A percentile compares a stretch with the other conserved stretches of the same genome.
Evolutionary conservation across 2,329 filamentous ascomycete species (phyloP).

Genomic region (Gaeumannomyces tritici): DNA sequence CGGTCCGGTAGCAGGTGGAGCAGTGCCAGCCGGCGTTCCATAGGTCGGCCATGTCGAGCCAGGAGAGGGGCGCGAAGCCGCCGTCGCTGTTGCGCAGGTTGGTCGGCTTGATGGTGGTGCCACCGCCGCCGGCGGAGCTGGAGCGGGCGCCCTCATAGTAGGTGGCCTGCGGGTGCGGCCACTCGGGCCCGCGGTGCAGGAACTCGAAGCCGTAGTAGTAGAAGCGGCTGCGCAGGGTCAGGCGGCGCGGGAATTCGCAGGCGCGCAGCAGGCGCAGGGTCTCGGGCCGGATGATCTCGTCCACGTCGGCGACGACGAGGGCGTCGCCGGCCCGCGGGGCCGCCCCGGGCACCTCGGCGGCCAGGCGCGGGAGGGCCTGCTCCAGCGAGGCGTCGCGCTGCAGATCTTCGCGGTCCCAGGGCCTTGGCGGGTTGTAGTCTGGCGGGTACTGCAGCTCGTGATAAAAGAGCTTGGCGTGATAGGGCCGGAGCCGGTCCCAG

Average conservation of each 20-base stretch:
- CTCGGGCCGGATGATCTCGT: slow-evolving; percentile 47
- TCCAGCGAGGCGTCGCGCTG: slow-evolving; percentile 45
- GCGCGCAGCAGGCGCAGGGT: slow-evolving; percentile 37
- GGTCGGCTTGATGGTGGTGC: slow-evolving; percentile 39
- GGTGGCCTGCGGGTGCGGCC: slow-evolving; percentile 52
- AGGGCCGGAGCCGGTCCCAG: slow-evolving; percentile 40
- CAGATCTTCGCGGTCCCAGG: slow-evolving; percentile 39
- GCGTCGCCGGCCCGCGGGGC: slow-evolving; percentile 40
- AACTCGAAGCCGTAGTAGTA: slow-evolving; percentile 52
- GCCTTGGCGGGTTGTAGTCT: slow-evolving; percentile 26
- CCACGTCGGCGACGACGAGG: slow-evolving; percentile 49
- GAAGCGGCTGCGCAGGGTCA: slow-evolving; percentile 40
- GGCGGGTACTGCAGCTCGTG: slow-evolving; percentile 38
- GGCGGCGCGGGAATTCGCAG: slow-evolving; percentile 41
- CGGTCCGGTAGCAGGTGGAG: slow-evolving; percentile 48
- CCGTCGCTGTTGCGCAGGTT: slow-evolving; percentile 41
- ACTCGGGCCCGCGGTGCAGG: slow-evolving; percentile 33
- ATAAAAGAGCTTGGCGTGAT: slow-evolving; percentile 51
- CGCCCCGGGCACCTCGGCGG: slow-evolving; percentile 18
- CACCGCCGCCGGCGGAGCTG: neutral
- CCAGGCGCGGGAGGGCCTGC: slow-evolving; percentile 42
- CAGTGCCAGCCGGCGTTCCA: slow-evolving; percentile 51
- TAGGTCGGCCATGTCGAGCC: slow-evolving; percentile 32
- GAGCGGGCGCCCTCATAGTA: slow-evolving; percentile 31
- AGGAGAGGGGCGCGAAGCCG: slow-evolving; percentile 25